Base-by-base conservation (phyloP, 2,329 filamentous ascomycete species). In the Phialophora macrospora region DNA sequence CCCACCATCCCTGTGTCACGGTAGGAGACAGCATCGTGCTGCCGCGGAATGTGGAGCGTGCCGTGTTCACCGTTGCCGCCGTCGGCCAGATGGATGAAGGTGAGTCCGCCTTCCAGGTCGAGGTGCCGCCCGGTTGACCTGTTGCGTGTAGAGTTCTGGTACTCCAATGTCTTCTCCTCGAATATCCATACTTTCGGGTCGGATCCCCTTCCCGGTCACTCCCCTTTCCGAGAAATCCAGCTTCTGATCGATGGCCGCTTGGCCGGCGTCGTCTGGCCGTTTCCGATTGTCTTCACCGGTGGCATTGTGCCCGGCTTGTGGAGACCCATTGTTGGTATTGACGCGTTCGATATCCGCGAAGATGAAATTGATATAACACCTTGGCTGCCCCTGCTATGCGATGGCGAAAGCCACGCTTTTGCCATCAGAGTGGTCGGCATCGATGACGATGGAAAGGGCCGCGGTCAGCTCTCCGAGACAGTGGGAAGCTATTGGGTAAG, bases 401-500 rank as follows among this genome's bases (percentile, higher is more conserved):
- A 59, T 5, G 56, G 56, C 3, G 28, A 59, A 49, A 49, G 56
- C 26, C 56, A 59, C 30, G 26, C 26, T 11, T 34, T 59, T 8
- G 41, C 48, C 11, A 28, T 59, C 24, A 44, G 44, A 8, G 44
- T 59, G 11, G 44, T 51, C 14, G 56, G 56, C 3, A 34, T 59
- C 30, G 26, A 59, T 34, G 56, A 59, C 41, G 41, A 59, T 6
- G 56, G 41, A 1, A 30, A 49, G 20, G 41, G 44, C 9, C 11
- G 22, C 20, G 41, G 56, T 14, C 24, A 14, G n/a, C 14, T 59
- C n/a, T 59, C 56, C 34, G 26, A 59, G 8, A 12, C 28, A 1
- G 56, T 59, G 22, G 56, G 56, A 41, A 59, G 28, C 9, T 59
- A 59, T 49, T 59, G 56, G 56, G 56, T 49, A 34, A 49, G 56